These are phyloP conservation scores for Verticillium longisporum DNA, from an alignment of 2,329 filamentous ascomycete genomes.

Conservation along the genomic window DNA sequence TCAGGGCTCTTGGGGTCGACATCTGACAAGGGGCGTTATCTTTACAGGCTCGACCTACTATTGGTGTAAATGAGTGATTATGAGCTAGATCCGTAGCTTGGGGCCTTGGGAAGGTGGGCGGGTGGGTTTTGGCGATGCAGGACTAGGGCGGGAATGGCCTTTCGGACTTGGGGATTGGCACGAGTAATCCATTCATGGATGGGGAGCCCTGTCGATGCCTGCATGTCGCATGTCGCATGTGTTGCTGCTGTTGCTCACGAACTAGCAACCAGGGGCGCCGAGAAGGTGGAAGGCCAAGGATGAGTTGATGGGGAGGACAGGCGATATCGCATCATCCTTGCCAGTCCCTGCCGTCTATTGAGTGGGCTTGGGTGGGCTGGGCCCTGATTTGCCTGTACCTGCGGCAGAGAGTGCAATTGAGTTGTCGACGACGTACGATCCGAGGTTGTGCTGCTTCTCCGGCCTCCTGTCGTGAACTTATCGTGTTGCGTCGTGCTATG, in stretches of 20 bases:
- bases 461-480: background rate
- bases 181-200: background rate
- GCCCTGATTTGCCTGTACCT: background rate
- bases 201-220: background rate
- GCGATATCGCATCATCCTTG: background rate
- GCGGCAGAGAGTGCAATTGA: background rate
- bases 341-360: background rate
- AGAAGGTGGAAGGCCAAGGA: background rate
- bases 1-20: background rate
- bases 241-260: background rate
- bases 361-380: background rate
- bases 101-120: background rate
- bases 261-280: background rate
- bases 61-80: conserved; percentile 10
- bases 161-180: background rate
- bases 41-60: conserved; percentile 8
- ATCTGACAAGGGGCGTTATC: background rate
- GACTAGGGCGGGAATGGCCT: background rate
- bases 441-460: background rate
- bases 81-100: conserved; percentile 7
- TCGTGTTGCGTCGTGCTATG: background rate
- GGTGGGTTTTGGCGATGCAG: background rate
- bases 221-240: background rate
- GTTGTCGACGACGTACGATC: background rate
- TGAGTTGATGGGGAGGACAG: background rate